Evolutionary conservation across 306 rosid genomes (phyloP), one percentile per base, ranked within the genome.

Genomic region (barrel medic (Medicago truncatula)): DNA sequence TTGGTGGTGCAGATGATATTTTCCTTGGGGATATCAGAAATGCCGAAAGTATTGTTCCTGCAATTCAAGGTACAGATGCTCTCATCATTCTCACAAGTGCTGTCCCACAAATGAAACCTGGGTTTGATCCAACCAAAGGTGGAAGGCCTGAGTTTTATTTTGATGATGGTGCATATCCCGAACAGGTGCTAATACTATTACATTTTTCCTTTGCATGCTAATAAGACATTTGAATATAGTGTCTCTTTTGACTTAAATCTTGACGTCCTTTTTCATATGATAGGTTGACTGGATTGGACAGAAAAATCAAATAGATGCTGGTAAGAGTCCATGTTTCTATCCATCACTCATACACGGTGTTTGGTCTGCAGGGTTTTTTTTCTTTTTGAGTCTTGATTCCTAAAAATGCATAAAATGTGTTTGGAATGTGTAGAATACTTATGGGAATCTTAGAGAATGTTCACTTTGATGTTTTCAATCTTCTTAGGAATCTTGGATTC

Each of bases 281-380:
- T 79, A 95, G 98, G 96, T 95, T 86, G 98, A 95, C 71, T 95
- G 98, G 98, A 80, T 92, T 77, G 98, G 98, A 54, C 98, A 95
- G 85, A 95, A 90, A 78, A 95, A 89, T 75, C 98, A 95, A 75
- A 90, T 95, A 73, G 98, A 92, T 87, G 89, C 93, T 59, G 97
- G 98, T 92, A 72, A 67, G 85, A 14, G 7, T 66, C 20, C 12
- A 28, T 17, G 8, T 74, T 75, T 65, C 44, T 78, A 75, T 83
- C 36, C 38, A 3, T 60, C 63, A 58, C 47, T 63, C 41, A 31
- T 23, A 17, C 17, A 0, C 1, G 18, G 3, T 6, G 3, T 43
- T 67, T 67, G 56, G 12, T 67, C 5, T 20, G 38, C 18, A 6
- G 38, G 3, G 53, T 12, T 2, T 67, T 7, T 67, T 41, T 41